phyloP scores from a whole-genome alignment of 306 rosid species.

The Biancaea sappan region DNA sequence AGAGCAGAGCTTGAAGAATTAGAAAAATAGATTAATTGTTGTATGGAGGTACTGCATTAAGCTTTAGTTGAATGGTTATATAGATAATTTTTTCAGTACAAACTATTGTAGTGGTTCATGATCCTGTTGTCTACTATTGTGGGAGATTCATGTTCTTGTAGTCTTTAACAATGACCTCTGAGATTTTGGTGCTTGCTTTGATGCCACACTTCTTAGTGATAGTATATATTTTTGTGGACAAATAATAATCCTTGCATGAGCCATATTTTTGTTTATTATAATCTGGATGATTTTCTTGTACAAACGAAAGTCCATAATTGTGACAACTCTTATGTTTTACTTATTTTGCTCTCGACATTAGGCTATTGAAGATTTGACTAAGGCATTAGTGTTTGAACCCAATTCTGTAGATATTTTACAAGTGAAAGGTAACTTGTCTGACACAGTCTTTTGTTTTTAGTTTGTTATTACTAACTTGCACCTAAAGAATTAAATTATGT shows the following conservation, averaged over 20 bases:
- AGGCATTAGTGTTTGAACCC: slow-evolving; percentile 83
- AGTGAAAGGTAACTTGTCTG: slow-evolving; percentile 73
- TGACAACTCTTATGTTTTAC: background rate
- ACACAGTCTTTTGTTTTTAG: slow-evolving; percentile 1
- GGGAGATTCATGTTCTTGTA: slow-evolving; percentile 6
- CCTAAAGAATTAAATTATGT: slow-evolving; percentile 1
- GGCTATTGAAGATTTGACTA: slow-evolving; percentile 86
- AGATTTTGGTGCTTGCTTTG: slow-evolving; percentile 8
- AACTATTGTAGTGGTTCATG: slow-evolving; percentile 6
- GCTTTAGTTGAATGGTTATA: slow-evolving; percentile 6
- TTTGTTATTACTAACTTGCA: slow-evolving; percentile 23
- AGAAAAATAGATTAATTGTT: too few relatives aligned
- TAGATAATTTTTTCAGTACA: slow-evolving; percentile 5
- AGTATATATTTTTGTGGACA: slow-evolving; percentile 35
- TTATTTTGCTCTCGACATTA: slow-evolving; percentile 36
- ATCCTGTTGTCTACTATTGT: background rate
- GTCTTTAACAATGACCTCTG: background rate
- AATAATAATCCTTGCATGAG: slow-evolving; percentile 12
- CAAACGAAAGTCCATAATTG: background rate
- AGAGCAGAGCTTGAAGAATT: too few relatives aligned
- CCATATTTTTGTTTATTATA: background rate
- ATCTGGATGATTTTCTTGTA: background rate
- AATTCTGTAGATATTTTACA: slow-evolving; percentile 82
- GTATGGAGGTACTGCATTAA: too few relatives aligned
- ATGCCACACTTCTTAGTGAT: slow-evolving; percentile 4